These are phyloP conservation scores for Fragaria nilgerrensis DNA, from an alignment of 306 rosid genomes.

Conservation along the genomic window DNA sequence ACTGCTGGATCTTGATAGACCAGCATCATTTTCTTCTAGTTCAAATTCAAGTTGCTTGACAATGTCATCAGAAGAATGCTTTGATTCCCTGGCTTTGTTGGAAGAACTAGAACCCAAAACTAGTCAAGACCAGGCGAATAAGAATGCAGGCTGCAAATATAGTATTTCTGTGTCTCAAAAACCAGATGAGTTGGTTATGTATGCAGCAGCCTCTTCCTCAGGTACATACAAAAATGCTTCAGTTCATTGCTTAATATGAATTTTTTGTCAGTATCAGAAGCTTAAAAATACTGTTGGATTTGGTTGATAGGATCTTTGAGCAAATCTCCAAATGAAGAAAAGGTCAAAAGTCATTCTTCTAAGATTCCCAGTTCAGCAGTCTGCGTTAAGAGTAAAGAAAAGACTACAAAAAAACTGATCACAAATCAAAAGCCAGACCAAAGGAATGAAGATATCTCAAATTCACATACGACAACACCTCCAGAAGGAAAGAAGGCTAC, in stretches of 20 bases:
- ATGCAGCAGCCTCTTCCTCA: slow-evolving; percentile 27
- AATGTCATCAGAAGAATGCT: slow-evolving; percentile 38
- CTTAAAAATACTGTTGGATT: background rate
- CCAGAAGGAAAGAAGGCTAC: slow-evolving; percentile 15
- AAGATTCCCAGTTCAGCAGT: background rate
- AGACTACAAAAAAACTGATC: background rate
- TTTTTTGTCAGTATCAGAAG: background rate
- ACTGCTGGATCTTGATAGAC: slow-evolving; percentile 36
- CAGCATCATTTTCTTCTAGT: slow-evolving; percentile 33
- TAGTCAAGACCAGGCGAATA: slow-evolving; percentile 6
- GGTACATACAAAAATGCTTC: slow-evolving; percentile 25
- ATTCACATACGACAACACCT: background rate
- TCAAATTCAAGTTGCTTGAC: slow-evolving; percentile 45
- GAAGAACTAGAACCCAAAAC: slow-evolving; percentile 21
- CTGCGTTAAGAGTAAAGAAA: background rate
- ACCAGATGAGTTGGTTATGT: slow-evolving; percentile 25
- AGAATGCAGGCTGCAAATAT: slow-evolving; percentile 29
- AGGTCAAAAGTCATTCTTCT: background rate
- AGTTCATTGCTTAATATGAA: background rate
- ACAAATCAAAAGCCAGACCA: slow-evolving; percentile 8
- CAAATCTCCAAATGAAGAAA: slow-evolving; percentile 2
- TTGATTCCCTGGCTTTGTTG: slow-evolving; percentile 34
- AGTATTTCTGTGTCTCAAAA: slow-evolving; percentile 21
- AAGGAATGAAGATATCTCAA: slow-evolving; percentile 25
- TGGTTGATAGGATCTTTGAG: slow-evolving; percentile 21